Percentiles rank a stretch among this genome's conserved stretches.
Conservation (phyloP, 768 basidiomycete genomes). For the Naganishia vishniacii region DNA sequence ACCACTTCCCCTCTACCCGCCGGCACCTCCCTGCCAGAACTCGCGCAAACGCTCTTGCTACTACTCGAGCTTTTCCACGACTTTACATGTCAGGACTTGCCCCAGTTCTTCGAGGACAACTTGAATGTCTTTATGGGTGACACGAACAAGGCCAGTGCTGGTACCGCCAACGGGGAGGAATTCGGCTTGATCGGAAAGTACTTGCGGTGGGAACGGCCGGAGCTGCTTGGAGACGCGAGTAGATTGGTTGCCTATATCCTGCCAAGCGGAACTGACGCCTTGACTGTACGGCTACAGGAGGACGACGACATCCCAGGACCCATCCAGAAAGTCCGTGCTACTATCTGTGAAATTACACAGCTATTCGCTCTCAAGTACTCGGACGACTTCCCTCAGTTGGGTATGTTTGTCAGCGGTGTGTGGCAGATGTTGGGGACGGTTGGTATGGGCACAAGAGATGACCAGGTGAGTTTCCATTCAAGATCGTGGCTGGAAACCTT, state of each 20-base stretch:
- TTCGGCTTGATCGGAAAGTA: slow-evolving; percentile 68
- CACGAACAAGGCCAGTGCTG: slow-evolving; percentile 13
- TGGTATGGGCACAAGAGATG: slow-evolving; percentile 63
- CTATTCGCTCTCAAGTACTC: slow-evolving; percentile 53
- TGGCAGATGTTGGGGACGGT: slow-evolving; percentile 74
- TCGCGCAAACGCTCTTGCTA: slow-evolving; percentile 71
- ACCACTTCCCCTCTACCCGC: slow-evolving; percentile 46
- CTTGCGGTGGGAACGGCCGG: slow-evolving; percentile 68
- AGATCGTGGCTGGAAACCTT: background rate
- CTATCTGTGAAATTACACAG: slow-evolving; percentile 84
- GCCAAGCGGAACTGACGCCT: background rate
- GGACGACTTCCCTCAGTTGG: slow-evolving; percentile 51
- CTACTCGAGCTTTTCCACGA: slow-evolving; percentile 86
- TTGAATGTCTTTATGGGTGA: slow-evolving; percentile 72
- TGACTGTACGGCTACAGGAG: slow-evolving; percentile 33
- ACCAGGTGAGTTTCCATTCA: slow-evolving; percentile 56
- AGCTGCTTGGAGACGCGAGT: slow-evolving; percentile 64
- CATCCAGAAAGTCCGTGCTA: slow-evolving; percentile 83
- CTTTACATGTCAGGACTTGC: slow-evolving; percentile 89
- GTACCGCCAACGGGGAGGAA: slow-evolving; percentile 51
- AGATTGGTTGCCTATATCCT: background rate
- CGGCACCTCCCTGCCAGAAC: slow-evolving; percentile 46
- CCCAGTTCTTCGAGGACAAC: slow-evolving; percentile 85
- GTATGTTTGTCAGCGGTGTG: slow-evolving; percentile 70
- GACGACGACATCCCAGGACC: slow-evolving; percentile 78